phyloP scores from a whole-genome alignment of 192 early-diverging fungal genomes.

The Podila horticola region DNA sequence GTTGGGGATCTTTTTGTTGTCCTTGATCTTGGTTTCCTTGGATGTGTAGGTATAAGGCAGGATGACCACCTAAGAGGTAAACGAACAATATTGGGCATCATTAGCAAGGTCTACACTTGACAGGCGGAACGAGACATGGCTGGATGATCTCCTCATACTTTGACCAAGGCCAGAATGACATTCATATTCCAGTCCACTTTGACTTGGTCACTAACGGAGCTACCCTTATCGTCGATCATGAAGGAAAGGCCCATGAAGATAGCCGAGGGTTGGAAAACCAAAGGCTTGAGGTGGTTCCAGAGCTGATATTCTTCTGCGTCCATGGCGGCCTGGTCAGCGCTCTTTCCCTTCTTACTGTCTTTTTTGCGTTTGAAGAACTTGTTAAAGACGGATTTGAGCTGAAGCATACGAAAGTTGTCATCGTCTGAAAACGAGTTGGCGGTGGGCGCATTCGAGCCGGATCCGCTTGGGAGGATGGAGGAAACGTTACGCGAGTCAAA shows the following conservation, averaged over 20 bases:
- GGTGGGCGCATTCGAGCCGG: not conserved
- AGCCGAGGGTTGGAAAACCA: slow-evolving; percentile 41
- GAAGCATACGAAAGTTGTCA: slow-evolving; percentile 21
- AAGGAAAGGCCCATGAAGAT: slow-evolving; percentile 51
- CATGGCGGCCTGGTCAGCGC: slow-evolving; percentile 21
- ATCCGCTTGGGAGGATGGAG: not conserved
- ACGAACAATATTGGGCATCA: not conserved
- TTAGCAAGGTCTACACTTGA: too few relatives aligned
- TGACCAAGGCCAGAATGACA: slow-evolving; percentile 47
- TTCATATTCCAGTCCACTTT: slow-evolving; percentile 52
- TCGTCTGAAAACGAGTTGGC: slow-evolving; percentile 16
- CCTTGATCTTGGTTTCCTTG: slow-evolving; percentile 48
- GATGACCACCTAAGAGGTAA: slow-evolving; percentile 38
- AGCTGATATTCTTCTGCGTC: slow-evolving; percentile 41
- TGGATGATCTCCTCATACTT: slow-evolving; percentile 18
- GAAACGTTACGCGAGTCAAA: slow-evolving; percentile 15
- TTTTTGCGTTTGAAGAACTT: slow-evolving; percentile 49
- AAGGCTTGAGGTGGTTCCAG: slow-evolving; percentile 34
- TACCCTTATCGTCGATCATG: slow-evolving; percentile 50
- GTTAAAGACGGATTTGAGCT: slow-evolving; percentile 34
- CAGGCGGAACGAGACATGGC: not conserved
- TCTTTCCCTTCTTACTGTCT: slow-evolving; percentile 29
- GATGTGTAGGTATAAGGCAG: slow-evolving; percentile 39
- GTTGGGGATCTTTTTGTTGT: slow-evolving; percentile 14
- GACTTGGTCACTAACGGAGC: slow-evolving; percentile 12